Evolutionary conservation across 208 protist species (phyloP), one percentile per base, ranked within the genome.

Genomic region (Strigomonas galati): DNA sequence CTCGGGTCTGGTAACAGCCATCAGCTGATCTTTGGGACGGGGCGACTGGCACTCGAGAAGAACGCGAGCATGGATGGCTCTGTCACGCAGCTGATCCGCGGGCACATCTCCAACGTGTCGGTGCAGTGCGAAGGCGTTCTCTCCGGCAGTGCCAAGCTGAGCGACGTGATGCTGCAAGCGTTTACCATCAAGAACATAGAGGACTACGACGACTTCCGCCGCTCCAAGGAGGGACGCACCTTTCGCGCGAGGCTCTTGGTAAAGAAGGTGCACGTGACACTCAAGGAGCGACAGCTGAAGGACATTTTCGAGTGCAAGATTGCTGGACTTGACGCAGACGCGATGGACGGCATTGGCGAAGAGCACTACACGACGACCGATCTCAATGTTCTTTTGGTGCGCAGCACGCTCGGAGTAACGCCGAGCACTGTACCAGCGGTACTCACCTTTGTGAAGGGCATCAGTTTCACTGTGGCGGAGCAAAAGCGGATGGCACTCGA

Each of bases 231-330:
- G 32, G 72, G 74, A 40, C 85, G 85, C 15, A 93, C 87, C 27
- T 87, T 93, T 43, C 87, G 90, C 14, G 64, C 62, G 35, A 56
- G 72, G 40, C 26, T 87, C 15, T 53, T 81, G 7, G 67, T 89
- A 49, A 67, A 84, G 51, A 63, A 84, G 44, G 67, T 91, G 26
- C 73, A 85, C 58, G 81, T 81, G 15, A 69, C 74, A 28, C 87
- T 92, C 67, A 96, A 96, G 75, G 85, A 96, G 79, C 82, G 90
- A n/a, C 85, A 93, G 67, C 66, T 96, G 54, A 82, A 79, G 62
- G 90, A 96, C 60, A 72, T 96, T n/a, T 81, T 93, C 46, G 85
- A 93, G 71, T 91, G 78, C 65, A 81, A 72, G 19, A 67, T 85
- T 14, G 78, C 63, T 10, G 44, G 71, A 53, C 67, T 92, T 37